A percentile compares a stretch with the other conserved stretches of the same genome.
phyloP scores from a whole-genome alignment of 164 flowering plant species.

The Piper longum region DNA sequence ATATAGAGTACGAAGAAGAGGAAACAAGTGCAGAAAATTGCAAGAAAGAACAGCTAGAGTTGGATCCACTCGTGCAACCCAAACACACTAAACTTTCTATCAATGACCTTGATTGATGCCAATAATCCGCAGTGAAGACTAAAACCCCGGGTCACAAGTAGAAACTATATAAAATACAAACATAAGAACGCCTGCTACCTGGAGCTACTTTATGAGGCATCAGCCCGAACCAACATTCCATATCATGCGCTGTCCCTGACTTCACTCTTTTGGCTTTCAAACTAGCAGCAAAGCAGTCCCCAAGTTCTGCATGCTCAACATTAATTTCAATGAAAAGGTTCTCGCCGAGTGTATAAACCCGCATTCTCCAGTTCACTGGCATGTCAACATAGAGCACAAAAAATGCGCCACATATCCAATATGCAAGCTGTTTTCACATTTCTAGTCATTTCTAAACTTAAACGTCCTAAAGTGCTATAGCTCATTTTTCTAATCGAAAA shows the following conservation, averaged over 20 bases:
- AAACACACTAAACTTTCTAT: too few species aligned
- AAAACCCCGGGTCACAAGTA: not conserved
- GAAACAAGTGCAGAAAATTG: too few species aligned
- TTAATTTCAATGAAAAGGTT: constrained; percentile 41
- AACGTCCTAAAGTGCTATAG: too few species aligned
- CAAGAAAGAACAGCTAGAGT: too few species aligned
- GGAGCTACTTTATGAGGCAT: constrained; percentile 94
- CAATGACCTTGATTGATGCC: too few species aligned
- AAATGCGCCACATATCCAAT: not conserved
- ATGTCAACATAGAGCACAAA: constrained; percentile 36
- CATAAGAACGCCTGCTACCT: constrained; percentile 26
- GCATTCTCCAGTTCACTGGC: constrained; percentile 77
- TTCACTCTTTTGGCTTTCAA: constrained; percentile 47
- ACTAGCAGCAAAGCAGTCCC: constrained; percentile 64
- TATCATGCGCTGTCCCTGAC: constrained; percentile 15
- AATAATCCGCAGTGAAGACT: too few species aligned
- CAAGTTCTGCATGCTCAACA: constrained; percentile 68
- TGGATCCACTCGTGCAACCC: too few species aligned
- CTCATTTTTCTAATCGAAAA: too few species aligned
- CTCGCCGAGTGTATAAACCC: constrained; percentile 47
- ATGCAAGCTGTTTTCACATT: not conserved
- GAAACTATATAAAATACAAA: not conserved
- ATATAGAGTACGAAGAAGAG: too few species aligned
- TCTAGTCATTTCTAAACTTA: too few species aligned
- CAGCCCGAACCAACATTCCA: constrained; percentile 63